Evolutionary conservation across 2,329 filamentous ascomycete genomes (phyloP), one percentile per base, ranked within the genome.

Genomic region (Metarhizium humberi): DNA sequence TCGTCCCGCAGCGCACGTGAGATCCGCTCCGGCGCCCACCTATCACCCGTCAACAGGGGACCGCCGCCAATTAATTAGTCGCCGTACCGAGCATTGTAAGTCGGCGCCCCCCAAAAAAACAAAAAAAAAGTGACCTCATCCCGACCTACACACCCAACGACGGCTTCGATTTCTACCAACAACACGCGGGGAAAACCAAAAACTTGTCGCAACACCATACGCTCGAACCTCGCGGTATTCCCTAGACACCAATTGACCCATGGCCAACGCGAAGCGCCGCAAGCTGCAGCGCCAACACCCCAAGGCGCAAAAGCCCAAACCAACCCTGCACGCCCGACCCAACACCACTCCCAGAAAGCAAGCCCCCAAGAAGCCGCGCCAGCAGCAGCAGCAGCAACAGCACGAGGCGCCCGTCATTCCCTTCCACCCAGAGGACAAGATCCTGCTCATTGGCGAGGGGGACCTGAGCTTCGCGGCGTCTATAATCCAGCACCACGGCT

Each of bases 401-500:
- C 57, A 57, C 40, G 61, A 66, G 49, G 57, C 63, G 46, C 82
- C 77, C 29, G 80, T 74, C 4, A 84, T 92, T 25, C 88, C 88
- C 16, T 92, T 92, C 69, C 69, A 76, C 29, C 73, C 79, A 43
- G 72, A 79, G 62, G 82, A 91, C 61, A 74, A 79, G 62, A 90
- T 92, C 59, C 81, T 94, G 6, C 80, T 92, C 3, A 73, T 92
- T 52, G 89, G 89, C 63, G 89, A 94, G 67, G 89, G 84, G 60
- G 89, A 95, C 70, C 82, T 94, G 65, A 90, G 86, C 67, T 92
- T 91, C 68, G 81, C 88, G 13, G 78, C 79, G 32, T 85, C 82
- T 2, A 76, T 92, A 2, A 76, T 86, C 53, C 70, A 77, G 53
- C 77, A 86, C 63, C 86, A 90, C 71, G 77, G 75, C 60, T 89